These are phyloP conservation scores for Aspergillus nidulans DNA, from an alignment of 495 filamentous ascomycete species.

Conservation along the genomic window DNA sequence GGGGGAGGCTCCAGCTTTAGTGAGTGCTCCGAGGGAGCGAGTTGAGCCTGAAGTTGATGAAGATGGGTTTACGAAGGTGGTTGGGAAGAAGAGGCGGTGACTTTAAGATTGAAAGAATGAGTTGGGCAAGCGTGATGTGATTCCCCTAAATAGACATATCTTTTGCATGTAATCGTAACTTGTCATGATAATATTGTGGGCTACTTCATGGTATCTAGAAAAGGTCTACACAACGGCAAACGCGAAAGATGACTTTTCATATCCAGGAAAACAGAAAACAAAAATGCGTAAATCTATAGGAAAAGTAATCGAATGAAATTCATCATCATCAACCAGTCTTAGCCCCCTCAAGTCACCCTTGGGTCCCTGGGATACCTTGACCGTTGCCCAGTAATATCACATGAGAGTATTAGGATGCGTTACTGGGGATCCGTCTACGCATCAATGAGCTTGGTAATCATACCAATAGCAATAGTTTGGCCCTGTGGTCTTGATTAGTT, in stretches of 20 bases:
- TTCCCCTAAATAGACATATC: conserved; percentile 6
- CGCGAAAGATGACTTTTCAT: conserved; percentile 17
- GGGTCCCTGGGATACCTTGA: conserved; percentile 2
- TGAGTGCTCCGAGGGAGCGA: conserved; percentile 57
- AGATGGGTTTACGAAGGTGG: conserved; percentile 90
- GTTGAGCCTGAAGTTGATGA: conserved; percentile 78
- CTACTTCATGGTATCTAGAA: background rate
- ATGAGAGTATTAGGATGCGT: background rate
- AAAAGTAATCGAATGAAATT: conserved; percentile 24
- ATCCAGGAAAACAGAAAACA: conserved; percentile 19
- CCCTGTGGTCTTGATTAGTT: conserved; percentile 48
- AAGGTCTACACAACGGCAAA: background rate
- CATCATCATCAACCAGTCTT: conserved; percentile 38
- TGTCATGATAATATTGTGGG: conserved; percentile 1
- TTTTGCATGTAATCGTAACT: conserved; percentile 4
- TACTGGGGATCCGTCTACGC: conserved; percentile 13
- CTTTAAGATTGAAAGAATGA: conserved; percentile 6
- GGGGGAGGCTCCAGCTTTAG: conserved; percentile 63
- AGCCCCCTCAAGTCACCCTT: background rate
- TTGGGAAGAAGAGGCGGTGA: conserved; percentile 61
- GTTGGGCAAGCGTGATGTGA: background rate
- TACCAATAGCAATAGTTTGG: conserved; percentile 95
- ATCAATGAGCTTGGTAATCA: conserved; percentile 80
- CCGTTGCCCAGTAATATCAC: conserved; percentile 1
- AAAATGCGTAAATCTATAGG: conserved; percentile 22